These are phyloP conservation scores for Mariannaea elegans DNA, from an alignment of 2,329 filamentous ascomycete genomes.

Conservation along the genomic window DNA sequence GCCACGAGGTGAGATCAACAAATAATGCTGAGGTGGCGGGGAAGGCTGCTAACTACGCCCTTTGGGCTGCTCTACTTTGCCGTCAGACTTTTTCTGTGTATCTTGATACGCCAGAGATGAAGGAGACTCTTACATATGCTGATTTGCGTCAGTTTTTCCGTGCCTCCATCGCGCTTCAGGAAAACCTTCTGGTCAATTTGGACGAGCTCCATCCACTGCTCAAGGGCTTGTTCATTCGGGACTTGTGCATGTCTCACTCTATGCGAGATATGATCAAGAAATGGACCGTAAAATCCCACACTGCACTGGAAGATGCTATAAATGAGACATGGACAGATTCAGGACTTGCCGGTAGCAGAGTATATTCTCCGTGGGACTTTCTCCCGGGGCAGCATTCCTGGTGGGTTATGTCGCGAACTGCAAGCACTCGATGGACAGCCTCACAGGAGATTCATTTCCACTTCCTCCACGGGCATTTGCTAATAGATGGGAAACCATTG, in stretches of 20 bases:
- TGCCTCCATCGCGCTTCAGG: constrained; percentile 39
- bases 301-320: constrained; percentile 35
- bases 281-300: constrained; percentile 36
- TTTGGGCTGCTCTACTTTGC: constrained; percentile 67
- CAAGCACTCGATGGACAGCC: neutral
- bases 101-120: neutral
- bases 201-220: constrained; percentile 13
- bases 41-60: constrained; percentile 49
- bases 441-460: constrained; percentile 47
- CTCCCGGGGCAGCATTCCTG: neutral
- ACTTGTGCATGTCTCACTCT: constrained; percentile 26
- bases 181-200: constrained; percentile 35
- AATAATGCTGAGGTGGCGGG: constrained; percentile 48
- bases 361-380: constrained; percentile 17
- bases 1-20: constrained; percentile 52
- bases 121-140: neutral
- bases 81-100: constrained; percentile 47
- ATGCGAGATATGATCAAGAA: constrained; percentile 11
- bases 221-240: constrained; percentile 26
- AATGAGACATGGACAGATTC: constrained; percentile 27
- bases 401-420: constrained; percentile 17
- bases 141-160: constrained; percentile 32
- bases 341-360: neutral
- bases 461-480: constrained; percentile 41
- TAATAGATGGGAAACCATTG: constrained; percentile 48